Evolutionary conservation across 768 basidiomycete species (phyloP).

Genomic region (Terana coerulea): DNA sequence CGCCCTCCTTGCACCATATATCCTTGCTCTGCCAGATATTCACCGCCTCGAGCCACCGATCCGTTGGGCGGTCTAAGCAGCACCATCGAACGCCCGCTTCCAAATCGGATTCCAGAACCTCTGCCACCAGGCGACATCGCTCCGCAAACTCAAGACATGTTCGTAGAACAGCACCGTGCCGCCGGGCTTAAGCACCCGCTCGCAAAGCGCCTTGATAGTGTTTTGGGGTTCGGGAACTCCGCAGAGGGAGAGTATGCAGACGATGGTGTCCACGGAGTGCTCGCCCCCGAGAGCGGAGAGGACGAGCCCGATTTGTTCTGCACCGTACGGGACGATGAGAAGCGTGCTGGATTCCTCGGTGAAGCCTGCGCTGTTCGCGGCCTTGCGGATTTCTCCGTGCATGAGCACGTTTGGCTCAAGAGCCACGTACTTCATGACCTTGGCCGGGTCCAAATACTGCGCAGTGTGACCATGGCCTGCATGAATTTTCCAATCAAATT

Average conservation of each 20-base stretch:
- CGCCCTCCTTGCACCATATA: constrained; percentile 5
- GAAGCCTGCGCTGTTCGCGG: constrained; percentile 50
- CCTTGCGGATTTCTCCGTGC: constrained; percentile 47
- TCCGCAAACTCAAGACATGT: constrained; percentile 54
- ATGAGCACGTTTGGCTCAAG: constrained; percentile 42
- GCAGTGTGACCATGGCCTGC: constrained; percentile 62
- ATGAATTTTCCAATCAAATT: no score
- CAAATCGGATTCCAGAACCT: constrained; percentile 70
- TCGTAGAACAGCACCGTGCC: constrained; percentile 68
- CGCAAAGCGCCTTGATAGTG: constrained; percentile 43
- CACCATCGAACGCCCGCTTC: constrained; percentile 57
- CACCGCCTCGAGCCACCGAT: constrained; percentile 13
- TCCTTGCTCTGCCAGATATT: constrained; percentile 6
- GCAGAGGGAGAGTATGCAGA: constrained; percentile 66
- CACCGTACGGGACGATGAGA: constrained; percentile 58
- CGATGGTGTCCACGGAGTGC: constrained; percentile 52
- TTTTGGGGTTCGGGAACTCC: constrained; percentile 53
- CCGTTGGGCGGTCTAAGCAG: constrained; percentile 53
- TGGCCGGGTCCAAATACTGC: constrained; percentile 51
- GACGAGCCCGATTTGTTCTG: constrained; percentile 52
- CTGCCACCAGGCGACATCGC: constrained; percentile 70
- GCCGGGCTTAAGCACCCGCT: constrained; percentile 55
- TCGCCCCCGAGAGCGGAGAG: constrained; percentile 35
- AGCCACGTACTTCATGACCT: constrained; percentile 64
- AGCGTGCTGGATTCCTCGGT: constrained; percentile 49